Evolutionary conservation across 345 rosid genomes (phyloP).

Genomic region (Brassica rapa): DNA sequence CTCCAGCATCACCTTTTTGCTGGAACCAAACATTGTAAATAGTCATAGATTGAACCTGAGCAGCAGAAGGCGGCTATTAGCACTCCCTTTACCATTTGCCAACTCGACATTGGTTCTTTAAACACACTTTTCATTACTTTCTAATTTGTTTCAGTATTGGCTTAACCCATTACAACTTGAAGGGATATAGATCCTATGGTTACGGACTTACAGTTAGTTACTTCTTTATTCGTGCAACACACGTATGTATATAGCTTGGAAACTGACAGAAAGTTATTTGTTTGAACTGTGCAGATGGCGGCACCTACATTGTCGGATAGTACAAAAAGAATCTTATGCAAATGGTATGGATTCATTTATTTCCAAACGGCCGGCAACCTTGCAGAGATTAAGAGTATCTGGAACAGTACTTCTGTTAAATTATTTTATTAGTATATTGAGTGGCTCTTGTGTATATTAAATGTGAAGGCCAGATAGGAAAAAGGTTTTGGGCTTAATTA

Average conservation of each 20-base stretch:
- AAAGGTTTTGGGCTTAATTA: conserved; percentile 46
- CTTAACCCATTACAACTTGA: neutral
- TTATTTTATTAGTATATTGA: conserved; percentile 39
- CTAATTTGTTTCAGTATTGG: neutral
- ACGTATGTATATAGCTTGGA: neutral
- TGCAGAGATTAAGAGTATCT: conserved; percentile 68
- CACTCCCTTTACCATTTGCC: too few species aligned
- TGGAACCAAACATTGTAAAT: too few species aligned
- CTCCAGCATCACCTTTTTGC: too few species aligned
- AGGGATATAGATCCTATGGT: neutral
- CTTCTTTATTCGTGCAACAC: neutral
- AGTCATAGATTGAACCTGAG: too few species aligned
- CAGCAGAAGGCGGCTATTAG: too few species aligned
- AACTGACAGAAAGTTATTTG: conserved; percentile 29
- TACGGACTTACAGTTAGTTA: too few species aligned
- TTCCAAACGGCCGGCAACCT: conserved; percentile 76
- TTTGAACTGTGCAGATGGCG: conserved; percentile 69
- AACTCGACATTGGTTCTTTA: too few species aligned
- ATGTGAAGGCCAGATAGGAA: conserved; percentile 41
- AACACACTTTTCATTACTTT: neutral
- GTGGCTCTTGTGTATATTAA: conserved; percentile 41
- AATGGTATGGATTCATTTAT: conserved; percentile 80
- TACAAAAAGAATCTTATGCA: conserved; percentile 74
- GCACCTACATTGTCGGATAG: conserved; percentile 86
- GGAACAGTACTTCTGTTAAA: conserved; percentile 52